Conservation (phyloP, 169 alveolate genomes). For the Plasmodium gallinaceum region DNA sequence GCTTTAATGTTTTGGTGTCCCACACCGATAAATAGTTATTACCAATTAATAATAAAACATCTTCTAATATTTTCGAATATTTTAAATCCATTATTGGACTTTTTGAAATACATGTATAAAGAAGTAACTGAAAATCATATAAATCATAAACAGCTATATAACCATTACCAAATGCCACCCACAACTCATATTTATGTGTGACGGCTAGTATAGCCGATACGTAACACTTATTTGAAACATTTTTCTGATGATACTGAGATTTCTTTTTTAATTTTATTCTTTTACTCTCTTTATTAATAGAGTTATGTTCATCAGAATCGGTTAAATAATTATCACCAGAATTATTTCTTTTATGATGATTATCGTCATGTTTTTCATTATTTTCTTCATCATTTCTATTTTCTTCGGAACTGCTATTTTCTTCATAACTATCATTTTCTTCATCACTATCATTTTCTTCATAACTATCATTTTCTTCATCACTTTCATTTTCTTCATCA, state of each 20-base stretch:
- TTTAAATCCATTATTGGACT: constrained; percentile 76
- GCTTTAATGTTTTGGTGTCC: constrained; percentile 70
- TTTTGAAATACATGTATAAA: constrained; percentile 67
- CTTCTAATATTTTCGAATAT: constrained; percentile 71
- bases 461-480: constrained; percentile 1
- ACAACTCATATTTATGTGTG: constrained; percentile 69
- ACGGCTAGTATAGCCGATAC: constrained; percentile 72
- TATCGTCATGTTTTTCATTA: background rate
- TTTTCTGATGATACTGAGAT: background rate
- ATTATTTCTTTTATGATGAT: background rate
- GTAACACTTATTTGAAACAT: constrained; percentile 30
- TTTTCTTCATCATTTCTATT: background rate
- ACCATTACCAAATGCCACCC: constrained; percentile 78
- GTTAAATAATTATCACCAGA: constrained; percentile 20
- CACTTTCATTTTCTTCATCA: background rate
- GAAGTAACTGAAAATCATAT: constrained; percentile 66
- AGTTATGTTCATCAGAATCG: constrained; percentile 17
- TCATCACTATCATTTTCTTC: constrained; percentile 7
- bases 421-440: background rate
- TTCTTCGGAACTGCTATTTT: constrained; percentile 8
- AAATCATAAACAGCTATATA: constrained; percentile 73
- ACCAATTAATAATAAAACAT: constrained; percentile 57
- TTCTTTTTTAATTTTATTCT: constrained; percentile 12
- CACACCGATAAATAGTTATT: constrained; percentile 69
- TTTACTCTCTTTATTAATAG: background rate